Base-by-base conservation (phyloP, 139 green algal genomes). In the Chlorella sp. region DNA sequence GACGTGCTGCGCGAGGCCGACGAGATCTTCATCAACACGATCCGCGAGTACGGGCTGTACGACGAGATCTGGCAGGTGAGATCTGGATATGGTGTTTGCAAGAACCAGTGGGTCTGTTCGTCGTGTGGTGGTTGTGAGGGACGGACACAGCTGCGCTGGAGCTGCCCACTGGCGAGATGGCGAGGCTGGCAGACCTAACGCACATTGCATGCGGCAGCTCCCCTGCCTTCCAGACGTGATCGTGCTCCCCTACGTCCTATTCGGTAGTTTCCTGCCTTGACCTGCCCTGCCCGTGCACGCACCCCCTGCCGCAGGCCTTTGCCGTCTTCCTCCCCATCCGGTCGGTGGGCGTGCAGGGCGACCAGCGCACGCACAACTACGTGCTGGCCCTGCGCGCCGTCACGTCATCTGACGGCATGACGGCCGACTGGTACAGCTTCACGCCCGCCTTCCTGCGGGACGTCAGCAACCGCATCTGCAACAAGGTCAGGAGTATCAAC, bases 371-470 rank as follows among this genome's bases (percentile, higher is more conserved):
- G 27, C 95, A 98, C 84, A 89, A 85, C 5, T 88, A 97, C 73
- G 94, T 99, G 51, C 89, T 99, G 14, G 93, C 85, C 0, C 87
- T 99, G 67, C 83, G 93, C 1, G 93, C 93, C 0, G 92, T 97
- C 0, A 94, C 78, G 33, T 91, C 78, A 70, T 75, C 68, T n/a
- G 95, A 99, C 78, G 96, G 96, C 72, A 99, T 99, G 95, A 99
- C 96, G 1, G 96, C 96, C 3, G 96, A 99, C 85, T 99, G 96
- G 95, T 99, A 95, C 80, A 86, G 87, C 51, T 99, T 99, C 84
- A 82, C 93, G 31, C 86, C 91, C 26, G 84, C 90, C 23, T 98
- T 99, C 85, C 82, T 99, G 73, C 79, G 83, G 34, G 86, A 90
- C 24, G 94, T 97, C 2, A 93, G 87, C 3, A 91, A 83, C 62